Evolutionary conservation across 208 protist genomes (phyloP).

Genomic region (Trypanosoma scelopori): DNA sequence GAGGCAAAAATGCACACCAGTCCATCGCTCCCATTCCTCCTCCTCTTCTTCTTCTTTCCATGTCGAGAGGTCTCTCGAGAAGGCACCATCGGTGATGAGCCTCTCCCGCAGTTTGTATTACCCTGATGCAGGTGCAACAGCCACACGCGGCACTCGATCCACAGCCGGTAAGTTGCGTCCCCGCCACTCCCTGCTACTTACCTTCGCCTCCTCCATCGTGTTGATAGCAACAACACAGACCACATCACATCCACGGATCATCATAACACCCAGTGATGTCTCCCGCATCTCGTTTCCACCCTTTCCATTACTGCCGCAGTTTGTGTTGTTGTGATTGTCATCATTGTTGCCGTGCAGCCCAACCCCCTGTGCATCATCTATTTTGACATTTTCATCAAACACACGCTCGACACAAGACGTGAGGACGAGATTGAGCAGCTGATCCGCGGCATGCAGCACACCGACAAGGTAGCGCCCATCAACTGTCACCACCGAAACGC

Average conservation of each 20-base stretch:
- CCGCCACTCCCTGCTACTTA: constrained; percentile 37
- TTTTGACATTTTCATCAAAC: constrained; percentile 37
- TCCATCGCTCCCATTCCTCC: no score
- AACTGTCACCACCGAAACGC: constrained; percentile 76
- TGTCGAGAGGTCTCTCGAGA: no score
- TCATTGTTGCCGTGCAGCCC: constrained; percentile 1
- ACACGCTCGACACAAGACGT: constrained; percentile 64
- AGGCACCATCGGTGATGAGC: no score
- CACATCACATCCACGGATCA: constrained; percentile 74
- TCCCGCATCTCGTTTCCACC: constrained; percentile 42
- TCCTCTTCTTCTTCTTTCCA: no score
- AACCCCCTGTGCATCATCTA: neutral
- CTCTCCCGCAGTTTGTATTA: no score
- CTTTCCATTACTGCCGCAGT: neutral
- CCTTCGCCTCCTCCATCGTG: constrained; percentile 73
- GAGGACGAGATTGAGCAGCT: constrained; percentile 83
- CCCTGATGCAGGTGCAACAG: neutral
- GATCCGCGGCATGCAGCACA: constrained; percentile 75
- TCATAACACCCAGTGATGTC: constrained; percentile 53
- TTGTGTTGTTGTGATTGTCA: constrained; percentile 2
- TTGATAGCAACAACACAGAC: constrained; percentile 68
- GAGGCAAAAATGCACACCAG: no score
- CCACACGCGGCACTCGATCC: constrained; percentile 15
- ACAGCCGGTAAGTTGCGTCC: constrained; percentile 69
- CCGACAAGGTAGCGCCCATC: constrained; percentile 81